Base-by-base conservation (phyloP, 176 grass and related monocot genomes). In the Aegilops bicornis region DNA sequence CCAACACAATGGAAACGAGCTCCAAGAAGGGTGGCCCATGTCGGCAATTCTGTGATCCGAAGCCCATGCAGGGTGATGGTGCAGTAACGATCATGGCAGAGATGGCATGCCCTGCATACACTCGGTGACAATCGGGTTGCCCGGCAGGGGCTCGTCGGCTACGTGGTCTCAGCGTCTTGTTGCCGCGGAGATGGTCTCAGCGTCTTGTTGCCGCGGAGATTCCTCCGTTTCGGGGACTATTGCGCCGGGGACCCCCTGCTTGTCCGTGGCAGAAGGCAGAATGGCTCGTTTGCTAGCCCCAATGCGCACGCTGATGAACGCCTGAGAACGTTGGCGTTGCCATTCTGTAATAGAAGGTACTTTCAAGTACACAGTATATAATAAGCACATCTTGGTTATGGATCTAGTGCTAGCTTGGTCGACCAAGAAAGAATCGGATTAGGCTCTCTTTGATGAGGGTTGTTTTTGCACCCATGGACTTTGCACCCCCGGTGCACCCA, bases 211-310 rank as follows among this genome's bases (percentile, higher is more conserved):
- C 54, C 5, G 3, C 54, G 59, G 54, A 90, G 84, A 90, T 90
- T 87, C 84, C 73, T 47, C 80, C 80, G 7, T 66, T 83, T n/a
- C 14, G 25, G 79, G 80, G 54, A 24, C 64, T 16, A 77, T 48
- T 70, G 19, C 64, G 56, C 40, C 8, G 15, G 22, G 69, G 78
- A 89, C 81, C 50, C 50, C 42, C 42, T 43, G 42, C 10, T 54
- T 54, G 16, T 82, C 71, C 62, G 7, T 22, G 22, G 15, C 47
- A 16, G 14, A 50, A 20, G 52, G 17, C 52, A 56, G 52, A 82
- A 76, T 19, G 36, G 66, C n/a, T n/a, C 36, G 6, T 81, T 77
- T 77, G 9, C 58, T 66, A 15, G 6, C 45, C 40, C 36, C 7
- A 0, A 50, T 35, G 43, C 43, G 33, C 25, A 8, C 6, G 31